These are phyloP conservation scores for Nectriaceae sp. DNA, from an alignment of 2,329 filamentous ascomycete species.

Conservation along the genomic window DNA sequence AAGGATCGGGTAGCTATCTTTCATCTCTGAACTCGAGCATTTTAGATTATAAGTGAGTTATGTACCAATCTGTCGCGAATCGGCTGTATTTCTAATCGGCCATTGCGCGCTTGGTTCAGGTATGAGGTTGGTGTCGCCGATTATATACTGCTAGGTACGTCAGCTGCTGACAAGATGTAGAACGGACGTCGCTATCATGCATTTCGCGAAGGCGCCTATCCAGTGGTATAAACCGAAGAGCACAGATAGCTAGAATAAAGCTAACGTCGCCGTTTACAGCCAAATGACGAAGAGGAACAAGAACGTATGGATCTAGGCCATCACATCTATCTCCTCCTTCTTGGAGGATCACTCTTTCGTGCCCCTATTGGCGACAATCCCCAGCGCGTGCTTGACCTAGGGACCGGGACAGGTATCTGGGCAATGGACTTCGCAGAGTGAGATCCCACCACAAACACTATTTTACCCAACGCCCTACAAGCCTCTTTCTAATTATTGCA, in stretches of 20 bases:
- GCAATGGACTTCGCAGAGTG: conserved; percentile 10
- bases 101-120: not conserved
- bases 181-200: not conserved
- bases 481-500: not conserved
- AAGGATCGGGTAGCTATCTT: not conserved
- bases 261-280: not conserved
- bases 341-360: conserved; percentile 1
- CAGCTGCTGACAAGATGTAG: not conserved
- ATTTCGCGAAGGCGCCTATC: not conserved
- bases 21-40: not conserved
- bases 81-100: not conserved
- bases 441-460: too few relatives aligned
- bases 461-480: too few relatives aligned
- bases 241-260: not conserved
- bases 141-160: not conserved
- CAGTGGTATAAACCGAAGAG: not conserved
- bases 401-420: conserved; percentile 5
- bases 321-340: conserved; percentile 2
- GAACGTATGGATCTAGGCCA: conserved; percentile 9
- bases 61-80: not conserved
- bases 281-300: conserved; percentile 31
- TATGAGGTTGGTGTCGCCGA: not conserved
- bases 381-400: conserved; percentile 3
- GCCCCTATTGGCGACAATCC: conserved; percentile 1
- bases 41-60: not conserved